Percentiles rank a stretch among this genome's conserved stretches.
Conservation (phyloP, 352 stramenopile species). For the Globisporangium ultimum region DNA sequence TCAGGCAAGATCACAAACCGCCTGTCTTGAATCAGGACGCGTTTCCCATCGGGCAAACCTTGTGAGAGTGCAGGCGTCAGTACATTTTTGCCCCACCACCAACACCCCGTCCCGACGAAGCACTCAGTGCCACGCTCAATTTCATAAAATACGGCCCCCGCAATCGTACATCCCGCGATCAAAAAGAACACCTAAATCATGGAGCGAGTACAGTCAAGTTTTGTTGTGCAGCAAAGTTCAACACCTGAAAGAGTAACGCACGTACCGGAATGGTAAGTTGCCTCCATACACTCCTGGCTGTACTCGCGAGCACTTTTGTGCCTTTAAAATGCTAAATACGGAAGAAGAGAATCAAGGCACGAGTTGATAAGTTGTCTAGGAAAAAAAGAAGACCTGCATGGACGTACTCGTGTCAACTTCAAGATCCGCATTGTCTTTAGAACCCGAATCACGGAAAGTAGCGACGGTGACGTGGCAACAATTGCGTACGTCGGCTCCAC, state of each 20-base stretch:
- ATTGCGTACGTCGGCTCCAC: constrained; percentile 53
- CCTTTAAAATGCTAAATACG: constrained; percentile 53
- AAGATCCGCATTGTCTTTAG: constrained; percentile 76
- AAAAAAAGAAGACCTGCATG: no score
- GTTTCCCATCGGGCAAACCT: constrained; percentile 48
- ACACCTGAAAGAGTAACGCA: background rate
- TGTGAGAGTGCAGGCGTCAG: constrained; percentile 36
- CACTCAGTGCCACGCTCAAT: constrained; percentile 70
- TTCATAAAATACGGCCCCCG: constrained; percentile 67
- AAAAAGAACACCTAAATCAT: constrained; percentile 66
- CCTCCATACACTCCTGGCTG: constrained; percentile 47
- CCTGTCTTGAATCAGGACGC: constrained; percentile 60
- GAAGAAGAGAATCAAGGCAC: background rate
- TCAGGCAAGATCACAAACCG: constrained; percentile 45
- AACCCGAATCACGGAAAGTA: constrained; percentile 61
- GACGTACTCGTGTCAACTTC: constrained; percentile 54
- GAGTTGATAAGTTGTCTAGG: background rate
- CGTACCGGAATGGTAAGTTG: constrained; percentile 62
- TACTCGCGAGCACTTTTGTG: constrained; percentile 60
- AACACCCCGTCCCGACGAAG: constrained; percentile 47
- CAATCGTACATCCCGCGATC: constrained; percentile 59
- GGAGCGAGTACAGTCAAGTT: background rate
- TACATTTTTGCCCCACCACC: constrained; percentile 58
- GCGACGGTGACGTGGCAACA: constrained; percentile 56
- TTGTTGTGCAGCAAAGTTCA: background rate